Conservation (phyloP, 768 basidiomycete species). For the Mycena maculata region DNA sequence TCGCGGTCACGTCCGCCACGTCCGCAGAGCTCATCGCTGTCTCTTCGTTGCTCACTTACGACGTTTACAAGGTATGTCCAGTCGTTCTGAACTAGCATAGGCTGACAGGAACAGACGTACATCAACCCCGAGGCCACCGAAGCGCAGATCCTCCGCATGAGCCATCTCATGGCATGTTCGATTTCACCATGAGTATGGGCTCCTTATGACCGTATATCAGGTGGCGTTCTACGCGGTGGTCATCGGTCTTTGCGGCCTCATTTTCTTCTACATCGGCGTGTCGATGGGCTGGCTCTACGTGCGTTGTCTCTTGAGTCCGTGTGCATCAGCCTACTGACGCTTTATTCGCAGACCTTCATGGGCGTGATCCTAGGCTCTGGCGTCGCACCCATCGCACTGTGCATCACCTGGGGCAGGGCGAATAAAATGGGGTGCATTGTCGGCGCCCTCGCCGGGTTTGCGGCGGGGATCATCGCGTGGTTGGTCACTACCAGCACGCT, state of each 20-base stretch:
- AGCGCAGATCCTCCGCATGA: slow-evolving; percentile 73
- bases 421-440: slow-evolving; percentile 86
- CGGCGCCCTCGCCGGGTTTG: slow-evolving; percentile 80
- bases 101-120: slow-evolving; percentile 61
- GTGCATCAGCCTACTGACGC: neutral
- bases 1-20: slow-evolving; percentile 88
- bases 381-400: slow-evolving; percentile 89
- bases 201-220: slow-evolving; percentile 43
- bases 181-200: neutral
- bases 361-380: slow-evolving; percentile 87
- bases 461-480: slow-evolving; percentile 82
- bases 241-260: slow-evolving; percentile 85
- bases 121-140: slow-evolving; percentile 87
- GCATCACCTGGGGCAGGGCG: slow-evolving; percentile 86
- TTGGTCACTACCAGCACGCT: slow-evolving; percentile 80
- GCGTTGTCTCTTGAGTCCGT: slow-evolving; percentile 42
- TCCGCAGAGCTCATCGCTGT: slow-evolving; percentile 94
- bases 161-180: slow-evolving; percentile 68
- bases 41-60: slow-evolving; percentile 85
- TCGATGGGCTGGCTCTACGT: slow-evolving; percentile 96
- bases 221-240: slow-evolving; percentile 78
- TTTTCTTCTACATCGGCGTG: slow-evolving; percentile 92
- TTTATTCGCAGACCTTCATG: slow-evolving; percentile 78
- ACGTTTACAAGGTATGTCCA: slow-evolving; percentile 75
- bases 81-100: neutral